Conservation (phyloP, 352 stramenopile species). For the Pythium phragmitis region DNA sequence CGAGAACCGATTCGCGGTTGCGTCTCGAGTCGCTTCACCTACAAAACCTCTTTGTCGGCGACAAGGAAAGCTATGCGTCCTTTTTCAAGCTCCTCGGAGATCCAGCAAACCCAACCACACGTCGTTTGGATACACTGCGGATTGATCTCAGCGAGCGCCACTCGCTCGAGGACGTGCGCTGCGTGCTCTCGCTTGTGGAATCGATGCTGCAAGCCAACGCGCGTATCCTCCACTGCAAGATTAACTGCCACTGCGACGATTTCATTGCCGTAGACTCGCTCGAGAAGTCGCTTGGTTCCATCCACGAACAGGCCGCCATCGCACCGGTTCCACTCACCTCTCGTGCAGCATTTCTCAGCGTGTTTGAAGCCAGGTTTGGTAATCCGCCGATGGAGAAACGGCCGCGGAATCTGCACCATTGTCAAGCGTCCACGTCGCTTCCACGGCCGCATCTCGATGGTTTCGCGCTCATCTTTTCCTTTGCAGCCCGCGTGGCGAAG, state of each 20-base stretch:
- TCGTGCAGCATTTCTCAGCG: background rate
- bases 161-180: background rate
- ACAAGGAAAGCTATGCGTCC: background rate
- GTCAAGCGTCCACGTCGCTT: background rate
- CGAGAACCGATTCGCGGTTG: background rate
- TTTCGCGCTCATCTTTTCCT: background rate
- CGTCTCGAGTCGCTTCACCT: background rate
- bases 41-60: background rate
- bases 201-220: constrained; percentile 6
- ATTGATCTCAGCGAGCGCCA: constrained; percentile 3
- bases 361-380: background rate
- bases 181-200: background rate
- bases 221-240: background rate
- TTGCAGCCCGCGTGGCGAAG: background rate
- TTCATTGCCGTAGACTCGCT: background rate
- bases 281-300: background rate
- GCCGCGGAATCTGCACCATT: too few relatives aligned
- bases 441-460: background rate
- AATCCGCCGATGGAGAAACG: too few relatives aligned
- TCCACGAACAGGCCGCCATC: background rate
- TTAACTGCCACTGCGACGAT: too few relatives aligned
- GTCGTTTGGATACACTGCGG: background rate
- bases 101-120: background rate
- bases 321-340: background rate
- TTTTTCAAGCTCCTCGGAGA: constrained; percentile 3